These are phyloP conservation scores for Talaromyces verruculosus DNA, from an alignment of 2,329 filamentous ascomycete genomes.

Conservation along the genomic window DNA sequence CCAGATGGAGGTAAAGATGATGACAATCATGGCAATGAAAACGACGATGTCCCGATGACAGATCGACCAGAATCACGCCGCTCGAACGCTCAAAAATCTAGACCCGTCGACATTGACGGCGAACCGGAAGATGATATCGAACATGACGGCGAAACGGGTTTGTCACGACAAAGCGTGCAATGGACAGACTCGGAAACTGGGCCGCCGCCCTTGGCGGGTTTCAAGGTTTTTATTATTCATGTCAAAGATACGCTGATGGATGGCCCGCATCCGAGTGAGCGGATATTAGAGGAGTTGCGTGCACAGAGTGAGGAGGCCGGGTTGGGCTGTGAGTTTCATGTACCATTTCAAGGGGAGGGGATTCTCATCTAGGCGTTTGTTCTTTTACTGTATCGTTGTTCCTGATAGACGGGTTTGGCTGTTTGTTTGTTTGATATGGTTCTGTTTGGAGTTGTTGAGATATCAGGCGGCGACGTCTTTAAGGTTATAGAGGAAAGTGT, in stretches of 20 bases:
- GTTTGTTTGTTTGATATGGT: background rate
- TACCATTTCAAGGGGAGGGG: slow-evolving; percentile 66
- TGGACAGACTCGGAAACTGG: slow-evolving; percentile 1
- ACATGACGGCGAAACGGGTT: background rate
- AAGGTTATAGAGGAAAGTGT: background rate
- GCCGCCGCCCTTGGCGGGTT: slow-evolving; percentile 61
- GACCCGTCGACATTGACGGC: background rate
- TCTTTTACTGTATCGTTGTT: background rate
- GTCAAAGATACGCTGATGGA: slow-evolving; percentile 84
- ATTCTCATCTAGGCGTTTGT: slow-evolving; percentile 32
- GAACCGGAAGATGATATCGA: background rate
- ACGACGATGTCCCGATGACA: background rate
- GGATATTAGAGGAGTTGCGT: slow-evolving; percentile 68
- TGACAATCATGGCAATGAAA: background rate
- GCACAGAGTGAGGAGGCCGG: slow-evolving; percentile 64
- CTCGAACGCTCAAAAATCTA: background rate
- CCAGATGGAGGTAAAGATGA: background rate
- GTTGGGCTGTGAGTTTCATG: slow-evolving; percentile 76
- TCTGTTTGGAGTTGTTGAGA: slow-evolving; percentile 1
- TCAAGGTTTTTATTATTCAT: slow-evolving; percentile 87
- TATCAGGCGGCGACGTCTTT: slow-evolving; percentile 1
- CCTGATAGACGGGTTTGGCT: background rate
- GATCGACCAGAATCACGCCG: background rate
- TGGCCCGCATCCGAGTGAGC: slow-evolving; percentile 62
- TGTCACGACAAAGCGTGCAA: background rate